Conservation (phyloP, 225 moss, liverwort and hornwort species). For the Lunularia cruciata region DNA sequence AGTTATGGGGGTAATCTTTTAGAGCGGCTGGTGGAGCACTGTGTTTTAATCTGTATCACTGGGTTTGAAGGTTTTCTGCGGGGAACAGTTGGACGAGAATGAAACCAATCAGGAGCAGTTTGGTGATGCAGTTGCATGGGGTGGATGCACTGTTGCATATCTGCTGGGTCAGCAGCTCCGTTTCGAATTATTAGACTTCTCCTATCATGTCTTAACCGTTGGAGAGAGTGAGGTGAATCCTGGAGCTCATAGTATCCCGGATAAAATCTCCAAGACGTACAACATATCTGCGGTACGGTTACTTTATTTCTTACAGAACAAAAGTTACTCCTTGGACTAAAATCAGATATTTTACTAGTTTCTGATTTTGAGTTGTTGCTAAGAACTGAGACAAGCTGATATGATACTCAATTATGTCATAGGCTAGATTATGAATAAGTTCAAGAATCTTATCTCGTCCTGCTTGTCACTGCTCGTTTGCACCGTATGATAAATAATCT, state of each 20-base stretch:
- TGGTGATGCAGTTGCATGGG: constrained; percentile 94
- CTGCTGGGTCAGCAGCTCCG: constrained; percentile 77
- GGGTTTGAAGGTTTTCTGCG: constrained; percentile 43
- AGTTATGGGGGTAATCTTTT: not conserved
- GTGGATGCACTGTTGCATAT: constrained; percentile 88
- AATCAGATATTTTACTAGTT: no score
- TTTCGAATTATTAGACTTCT: constrained; percentile 90
- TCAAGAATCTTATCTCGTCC: no score
- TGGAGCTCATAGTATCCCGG: constrained; percentile 65
- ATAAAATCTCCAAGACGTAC: constrained; percentile 66
- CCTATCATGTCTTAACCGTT: constrained; percentile 77
- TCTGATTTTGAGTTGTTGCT: no score
- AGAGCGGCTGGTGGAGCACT: not conserved
- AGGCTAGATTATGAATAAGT: no score
- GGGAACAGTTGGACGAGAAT: constrained; percentile 53
- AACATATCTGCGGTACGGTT: constrained; percentile 63
- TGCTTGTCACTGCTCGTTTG: no score
- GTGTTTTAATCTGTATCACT: not conserved
- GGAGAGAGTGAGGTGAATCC: constrained; percentile 81
- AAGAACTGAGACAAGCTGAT: no score
- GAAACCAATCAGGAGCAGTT: constrained; percentile 82
- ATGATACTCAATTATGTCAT: no score
- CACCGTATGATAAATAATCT: no score
- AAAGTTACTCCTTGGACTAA: no score
- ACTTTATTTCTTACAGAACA: not conserved